Conservation (phyloP, 352 stramenopile species). For the Phytophthora vignae region DNA sequence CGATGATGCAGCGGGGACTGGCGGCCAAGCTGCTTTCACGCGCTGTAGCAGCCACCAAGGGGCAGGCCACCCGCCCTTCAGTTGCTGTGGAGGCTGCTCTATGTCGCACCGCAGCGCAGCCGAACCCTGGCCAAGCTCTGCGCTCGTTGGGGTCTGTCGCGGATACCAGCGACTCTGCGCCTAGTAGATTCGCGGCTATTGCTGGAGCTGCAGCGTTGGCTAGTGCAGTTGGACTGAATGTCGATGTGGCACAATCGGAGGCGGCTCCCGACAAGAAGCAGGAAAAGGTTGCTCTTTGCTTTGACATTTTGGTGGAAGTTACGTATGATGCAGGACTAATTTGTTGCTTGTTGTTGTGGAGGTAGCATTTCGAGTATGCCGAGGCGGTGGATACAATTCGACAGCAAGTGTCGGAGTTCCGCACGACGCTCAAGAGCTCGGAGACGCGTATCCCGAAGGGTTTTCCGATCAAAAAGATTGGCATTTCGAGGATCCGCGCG, state of each 20-base stretch:
- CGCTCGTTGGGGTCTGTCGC: constrained; percentile 12
- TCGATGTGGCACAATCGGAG: constrained; percentile 28
- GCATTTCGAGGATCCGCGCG: constrained; percentile 78
- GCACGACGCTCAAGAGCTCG: constrained; percentile 71
- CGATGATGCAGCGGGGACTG: constrained; percentile 26
- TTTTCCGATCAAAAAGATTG: constrained; percentile 86
- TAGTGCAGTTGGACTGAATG: constrained; percentile 11
- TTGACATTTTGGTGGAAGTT: neutral
- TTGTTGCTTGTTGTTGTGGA: constrained; percentile 12
- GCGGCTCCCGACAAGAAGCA: constrained; percentile 29
- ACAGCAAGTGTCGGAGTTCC: constrained; percentile 81
- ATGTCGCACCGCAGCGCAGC: neutral
- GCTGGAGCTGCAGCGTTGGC: constrained; percentile 27
- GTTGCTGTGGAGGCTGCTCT: neutral
- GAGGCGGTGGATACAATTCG: constrained; percentile 76
- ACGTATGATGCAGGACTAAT: constrained; percentile 3
- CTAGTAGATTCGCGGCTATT: constrained; percentile 22
- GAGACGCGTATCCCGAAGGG: constrained; percentile 78
- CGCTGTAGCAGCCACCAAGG: constrained; percentile 10
- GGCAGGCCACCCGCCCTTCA: neutral
- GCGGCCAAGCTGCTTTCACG: constrained; percentile 24
- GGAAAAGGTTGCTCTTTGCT: constrained; percentile 32
- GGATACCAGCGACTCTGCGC: constrained; percentile 9
- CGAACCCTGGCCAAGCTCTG: constrained; percentile 6
- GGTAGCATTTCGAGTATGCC: constrained; percentile 68